phyloP scores from a whole-genome alignment of 1,139 yeast species.

The Taphrina deformans region DNA sequence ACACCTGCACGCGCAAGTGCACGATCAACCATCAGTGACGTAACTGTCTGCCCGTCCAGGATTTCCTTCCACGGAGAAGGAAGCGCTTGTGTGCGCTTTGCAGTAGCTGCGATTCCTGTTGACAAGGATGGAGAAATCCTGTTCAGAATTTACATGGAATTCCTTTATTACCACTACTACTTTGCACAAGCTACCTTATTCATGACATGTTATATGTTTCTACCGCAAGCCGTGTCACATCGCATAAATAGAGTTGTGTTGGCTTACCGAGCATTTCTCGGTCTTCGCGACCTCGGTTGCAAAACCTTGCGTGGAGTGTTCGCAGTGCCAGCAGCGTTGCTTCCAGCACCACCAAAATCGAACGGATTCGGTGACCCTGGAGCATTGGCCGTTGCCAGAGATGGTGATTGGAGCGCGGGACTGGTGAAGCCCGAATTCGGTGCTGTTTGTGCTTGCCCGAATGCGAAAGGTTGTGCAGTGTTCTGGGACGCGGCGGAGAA shows the following conservation, averaged over 20 bases:
- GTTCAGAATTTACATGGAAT: background rate
- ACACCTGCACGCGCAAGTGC: background rate
- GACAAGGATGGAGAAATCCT: too few relatives aligned
- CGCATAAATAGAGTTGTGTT: too few relatives aligned
- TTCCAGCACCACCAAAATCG: background rate
- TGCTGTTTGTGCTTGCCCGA: constrained; percentile 1
- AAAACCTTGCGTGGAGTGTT: background rate
- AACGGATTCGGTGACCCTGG: constrained; percentile 18
- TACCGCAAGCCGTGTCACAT: background rate
- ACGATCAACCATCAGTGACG: constrained; percentile 8
- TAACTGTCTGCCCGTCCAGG: too few relatives aligned
- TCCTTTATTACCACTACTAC: background rate
- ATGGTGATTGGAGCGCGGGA: constrained; percentile 15
- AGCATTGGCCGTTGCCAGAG: background rate
- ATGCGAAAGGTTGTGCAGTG: constrained; percentile 2
- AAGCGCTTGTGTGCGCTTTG: too few relatives aligned
- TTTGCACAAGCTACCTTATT: background rate
- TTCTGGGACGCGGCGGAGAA: background rate
- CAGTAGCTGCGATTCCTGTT: too few relatives aligned
- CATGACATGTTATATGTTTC: background rate
- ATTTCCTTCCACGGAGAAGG: too few relatives aligned
- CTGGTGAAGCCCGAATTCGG: background rate
- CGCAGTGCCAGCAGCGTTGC: background rate
- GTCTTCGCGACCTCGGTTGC: constrained; percentile 15
- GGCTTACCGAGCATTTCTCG: background rate